A percentile compares a stretch with the other conserved stretches of the same genome.
These are phyloP conservation scores for Wickerhamiella alocasiicola DNA, from an alignment of 805 yeast genomes.

Conservation along the genomic window DNA sequence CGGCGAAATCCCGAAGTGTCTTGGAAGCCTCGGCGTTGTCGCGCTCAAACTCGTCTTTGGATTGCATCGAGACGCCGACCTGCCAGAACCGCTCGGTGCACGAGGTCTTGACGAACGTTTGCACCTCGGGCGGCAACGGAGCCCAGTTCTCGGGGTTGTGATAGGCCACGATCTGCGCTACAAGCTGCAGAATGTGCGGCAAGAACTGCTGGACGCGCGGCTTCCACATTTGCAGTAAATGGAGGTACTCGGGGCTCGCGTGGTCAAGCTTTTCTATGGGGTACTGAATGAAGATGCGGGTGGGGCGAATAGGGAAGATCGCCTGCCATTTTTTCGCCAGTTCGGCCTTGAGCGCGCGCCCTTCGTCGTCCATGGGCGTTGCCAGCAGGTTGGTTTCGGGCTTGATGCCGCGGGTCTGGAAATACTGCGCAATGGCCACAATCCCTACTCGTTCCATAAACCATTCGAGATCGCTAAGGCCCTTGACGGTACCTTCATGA, in stretches of 20 bases:
- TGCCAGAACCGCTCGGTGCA: conserved; percentile 97
- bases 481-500: conserved; percentile 79
- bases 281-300: conserved; percentile 88
- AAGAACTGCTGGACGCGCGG: conserved; percentile 86
- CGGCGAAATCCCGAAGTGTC: conserved; percentile 92
- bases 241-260: conserved; percentile 58
- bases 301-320: conserved; percentile 88
- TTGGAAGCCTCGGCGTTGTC: conserved; percentile 90
- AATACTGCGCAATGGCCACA: conserved; percentile 84
- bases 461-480: conserved; percentile 84
- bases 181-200: conserved; percentile 77
- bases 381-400: conserved; percentile 62
- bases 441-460: conserved; percentile 96
- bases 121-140: conserved; percentile 77
- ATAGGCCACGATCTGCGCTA: conserved; percentile 85
- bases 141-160: conserved; percentile 90
- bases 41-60: conserved; percentile 86
- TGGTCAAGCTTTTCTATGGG: conserved; percentile 84
- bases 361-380: conserved; percentile 83
- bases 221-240: conserved; percentile 69
- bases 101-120: conserved; percentile 77
- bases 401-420: conserved; percentile 67
- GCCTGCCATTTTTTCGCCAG: conserved; percentile 87
- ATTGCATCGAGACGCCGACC: conserved; percentile 88
- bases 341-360: conserved; percentile 59